phyloP scores from a whole-genome alignment of 108 stramenopile genomes.

The Cyclotella atomus region DNA sequence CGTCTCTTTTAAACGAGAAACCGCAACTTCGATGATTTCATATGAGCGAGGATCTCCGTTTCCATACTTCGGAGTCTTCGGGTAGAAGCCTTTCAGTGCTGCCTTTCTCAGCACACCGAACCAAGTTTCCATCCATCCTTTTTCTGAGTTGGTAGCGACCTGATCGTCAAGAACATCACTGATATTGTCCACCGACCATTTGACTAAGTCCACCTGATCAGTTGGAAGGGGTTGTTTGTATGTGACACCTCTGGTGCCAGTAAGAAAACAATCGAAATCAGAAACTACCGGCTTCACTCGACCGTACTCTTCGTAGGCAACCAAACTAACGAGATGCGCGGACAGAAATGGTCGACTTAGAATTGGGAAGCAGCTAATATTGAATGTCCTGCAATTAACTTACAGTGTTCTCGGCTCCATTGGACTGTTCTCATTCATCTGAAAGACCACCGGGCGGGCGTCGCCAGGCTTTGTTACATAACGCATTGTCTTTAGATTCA shows the following conservation, averaged over 20 bases:
- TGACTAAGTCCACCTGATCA: conserved; percentile 57
- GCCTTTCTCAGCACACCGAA: conserved; percentile 51
- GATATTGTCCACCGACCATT: conserved; percentile 49
- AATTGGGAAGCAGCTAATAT: no score
- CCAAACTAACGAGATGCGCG: conserved; percentile 21
- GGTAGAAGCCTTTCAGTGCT: conserved; percentile 46
- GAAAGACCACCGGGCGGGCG: conserved; percentile 47
- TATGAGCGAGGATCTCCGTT: conserved; percentile 62
- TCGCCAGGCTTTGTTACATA: conserved; percentile 5
- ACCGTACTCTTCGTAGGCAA: conserved; percentile 65
- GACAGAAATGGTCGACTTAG: no score
- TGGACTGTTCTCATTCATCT: conserved; percentile 33
- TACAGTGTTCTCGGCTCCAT: conserved; percentile 52
- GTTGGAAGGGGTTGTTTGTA: conserved; percentile 47
- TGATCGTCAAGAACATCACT: conserved; percentile 41
- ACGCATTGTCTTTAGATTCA: conserved; percentile 58
- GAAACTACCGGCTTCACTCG: conserved; percentile 61
- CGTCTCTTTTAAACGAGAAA: conserved; percentile 33
- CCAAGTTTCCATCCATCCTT: conserved; percentile 50
- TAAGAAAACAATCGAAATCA: conserved; percentile 70
- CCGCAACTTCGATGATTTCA: conserved; percentile 57
- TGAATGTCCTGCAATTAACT: not conserved
- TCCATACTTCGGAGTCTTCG: conserved; percentile 56
- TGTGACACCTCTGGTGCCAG: conserved; percentile 53
- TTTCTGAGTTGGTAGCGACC: conserved; percentile 29